A percentile compares a stretch with the other conserved stretches of the same genome.
These are phyloP conservation scores for Hypoxylon crocopeplum DNA, from an alignment of 495 filamentous ascomycete genomes.

Conservation along the genomic window DNA sequence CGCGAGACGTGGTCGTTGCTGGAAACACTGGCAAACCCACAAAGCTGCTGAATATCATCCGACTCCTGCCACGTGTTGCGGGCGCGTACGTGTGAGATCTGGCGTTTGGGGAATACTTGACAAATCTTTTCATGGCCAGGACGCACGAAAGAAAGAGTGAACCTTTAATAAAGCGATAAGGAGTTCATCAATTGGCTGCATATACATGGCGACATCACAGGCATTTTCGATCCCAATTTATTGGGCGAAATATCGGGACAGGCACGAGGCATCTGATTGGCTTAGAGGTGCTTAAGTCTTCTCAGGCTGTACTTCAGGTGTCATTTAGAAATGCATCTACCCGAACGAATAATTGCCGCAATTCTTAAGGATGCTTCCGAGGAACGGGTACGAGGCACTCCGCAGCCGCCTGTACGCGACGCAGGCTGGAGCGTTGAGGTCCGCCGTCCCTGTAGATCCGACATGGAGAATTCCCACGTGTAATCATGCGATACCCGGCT, in stretches of 20 bases:
- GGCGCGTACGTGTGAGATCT: conserved; percentile 24
- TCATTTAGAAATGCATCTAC: conserved; percentile 36
- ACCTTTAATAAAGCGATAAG: conserved; percentile 19
- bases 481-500: conserved; percentile 6
- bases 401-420: not conserved
- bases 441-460: conserved; percentile 19
- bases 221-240: conserved; percentile 35
- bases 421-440: conserved; percentile 16
- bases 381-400: conserved; percentile 18
- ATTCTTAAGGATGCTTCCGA: conserved; percentile 17
- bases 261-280: conserved; percentile 33
- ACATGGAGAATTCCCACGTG: conserved; percentile 14
- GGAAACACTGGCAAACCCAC: conserved; percentile 13
- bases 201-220: conserved; percentile 34
- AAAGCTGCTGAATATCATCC: conserved; percentile 24
- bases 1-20: conserved; percentile 34
- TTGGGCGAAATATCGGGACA: conserved; percentile 36
- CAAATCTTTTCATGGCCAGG: conserved; percentile 34
- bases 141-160: conserved; percentile 9
- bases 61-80: conserved; percentile 35
- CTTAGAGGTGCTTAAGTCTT: conserved; percentile 24
- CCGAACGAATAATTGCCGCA: conserved; percentile 35
- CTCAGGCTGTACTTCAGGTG: conserved; percentile 38
- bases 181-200: conserved; percentile 34
- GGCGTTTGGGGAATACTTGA: conserved; percentile 22